phyloP scores from a whole-genome alignment of 495 filamentous ascomycete species.

The Parathielavia appendiculata region DNA sequence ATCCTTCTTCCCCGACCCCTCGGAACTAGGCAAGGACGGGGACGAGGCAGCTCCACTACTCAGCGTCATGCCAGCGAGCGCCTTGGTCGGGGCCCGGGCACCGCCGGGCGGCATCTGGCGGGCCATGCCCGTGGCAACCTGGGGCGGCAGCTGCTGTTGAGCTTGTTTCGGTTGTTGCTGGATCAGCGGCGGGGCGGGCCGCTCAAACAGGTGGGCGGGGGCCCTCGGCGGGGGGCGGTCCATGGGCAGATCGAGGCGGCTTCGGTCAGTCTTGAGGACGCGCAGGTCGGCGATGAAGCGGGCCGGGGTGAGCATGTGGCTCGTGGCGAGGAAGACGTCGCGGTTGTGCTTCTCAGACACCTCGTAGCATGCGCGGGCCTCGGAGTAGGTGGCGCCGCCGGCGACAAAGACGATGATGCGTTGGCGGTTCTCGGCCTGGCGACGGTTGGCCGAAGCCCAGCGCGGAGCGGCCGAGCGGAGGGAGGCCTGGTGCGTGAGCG shows the following conservation, averaged over 20 bases:
- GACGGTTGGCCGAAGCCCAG: slow-evolving; percentile 78
- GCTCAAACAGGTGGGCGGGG: slow-evolving; percentile 81
- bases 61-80: slow-evolving; percentile 32
- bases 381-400: slow-evolving; percentile 88
- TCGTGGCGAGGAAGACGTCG: slow-evolving; percentile 87
- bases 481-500: slow-evolving; percentile 60
- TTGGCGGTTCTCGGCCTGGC: slow-evolving; percentile 75
- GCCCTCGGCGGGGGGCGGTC: slow-evolving; percentile 75
- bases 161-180: not conserved
- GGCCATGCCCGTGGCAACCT: slow-evolving; percentile 32
- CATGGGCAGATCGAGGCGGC: slow-evolving; percentile 70
- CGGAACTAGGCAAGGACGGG: slow-evolving; percentile 18
- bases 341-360: slow-evolving; percentile 61
- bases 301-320: slow-evolving; percentile 80
- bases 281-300: slow-evolving; percentile 77
- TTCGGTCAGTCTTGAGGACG: slow-evolving; percentile 68
- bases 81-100: slow-evolving; percentile 27
- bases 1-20: slow-evolving; percentile 32
- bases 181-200: slow-evolving; percentile 49
- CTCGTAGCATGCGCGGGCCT: slow-evolving; percentile 86
- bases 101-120: slow-evolving; percentile 23
- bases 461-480: slow-evolving; percentile 84
- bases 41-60: not conserved
- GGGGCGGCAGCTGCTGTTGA: slow-evolving; percentile 2
- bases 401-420: slow-evolving; percentile 94